Percentiles rank a stretch among this genome's conserved stretches.
Conservation (phyloP, 805 yeast species). For the Kluyveromyces dobzhanskii region DNA sequence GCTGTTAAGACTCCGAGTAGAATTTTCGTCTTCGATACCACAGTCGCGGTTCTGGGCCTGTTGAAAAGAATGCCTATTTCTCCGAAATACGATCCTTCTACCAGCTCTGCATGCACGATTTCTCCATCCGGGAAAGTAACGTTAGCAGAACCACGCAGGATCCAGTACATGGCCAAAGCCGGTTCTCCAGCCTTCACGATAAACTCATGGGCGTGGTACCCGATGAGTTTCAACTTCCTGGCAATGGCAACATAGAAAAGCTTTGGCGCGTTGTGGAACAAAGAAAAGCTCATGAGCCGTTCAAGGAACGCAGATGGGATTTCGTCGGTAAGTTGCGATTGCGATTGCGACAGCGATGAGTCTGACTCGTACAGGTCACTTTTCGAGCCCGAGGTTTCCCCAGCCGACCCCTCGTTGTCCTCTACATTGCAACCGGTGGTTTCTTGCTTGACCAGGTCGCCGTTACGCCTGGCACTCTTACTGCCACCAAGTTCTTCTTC, state of each 20-base stretch:
- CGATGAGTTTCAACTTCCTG: constrained; percentile 47
- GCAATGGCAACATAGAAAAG: constrained; percentile 55
- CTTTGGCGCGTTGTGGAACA: constrained; percentile 60
- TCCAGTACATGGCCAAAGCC: constrained; percentile 74
- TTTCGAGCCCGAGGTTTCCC: not conserved
- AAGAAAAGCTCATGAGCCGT: constrained; percentile 48
- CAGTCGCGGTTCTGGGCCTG: constrained; percentile 73
- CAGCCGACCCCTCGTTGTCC: too few species aligned
- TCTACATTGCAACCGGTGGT: too few species aligned
- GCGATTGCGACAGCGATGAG: not conserved
- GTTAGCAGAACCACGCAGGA: constrained; percentile 65
- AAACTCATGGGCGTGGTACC: constrained; percentile 59
- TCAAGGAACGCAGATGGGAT: constrained; percentile 50
- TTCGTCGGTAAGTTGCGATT: not conserved
- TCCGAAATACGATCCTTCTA: constrained; percentile 66
- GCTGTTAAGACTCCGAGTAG: constrained; percentile 61
- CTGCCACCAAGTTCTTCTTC: too few species aligned
- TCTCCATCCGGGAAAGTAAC: constrained; percentile 75
- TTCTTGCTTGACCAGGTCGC: too few species aligned
- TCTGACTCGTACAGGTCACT: not conserved
- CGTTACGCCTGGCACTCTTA: too few species aligned
- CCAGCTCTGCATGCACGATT: constrained; percentile 60
- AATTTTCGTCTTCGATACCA: constrained; percentile 59
- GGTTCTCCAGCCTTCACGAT: constrained; percentile 67
- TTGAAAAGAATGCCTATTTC: constrained; percentile 72